These are phyloP conservation scores for Colletotrichum eleusines DNA, from an alignment of 2,329 filamentous ascomycete genomes.

Conservation along the genomic window DNA sequence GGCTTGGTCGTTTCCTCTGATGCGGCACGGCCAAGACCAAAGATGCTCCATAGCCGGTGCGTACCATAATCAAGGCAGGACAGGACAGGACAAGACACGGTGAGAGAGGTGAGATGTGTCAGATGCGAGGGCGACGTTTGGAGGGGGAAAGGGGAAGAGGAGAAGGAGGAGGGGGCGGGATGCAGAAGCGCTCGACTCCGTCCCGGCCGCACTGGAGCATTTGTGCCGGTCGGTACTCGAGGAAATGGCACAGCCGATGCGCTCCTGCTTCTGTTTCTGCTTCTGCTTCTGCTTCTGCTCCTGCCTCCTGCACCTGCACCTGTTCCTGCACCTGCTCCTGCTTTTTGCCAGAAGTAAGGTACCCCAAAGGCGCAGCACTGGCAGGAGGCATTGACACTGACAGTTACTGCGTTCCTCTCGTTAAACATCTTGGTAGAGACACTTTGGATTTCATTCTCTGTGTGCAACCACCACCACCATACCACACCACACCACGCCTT, in stretches of 20 bases:
- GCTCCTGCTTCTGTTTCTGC: not conserved
- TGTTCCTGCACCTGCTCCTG: not conserved
- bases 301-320: too few relatives aligned
- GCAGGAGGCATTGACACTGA: not conserved
- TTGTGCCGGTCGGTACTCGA: conserved; percentile 30
- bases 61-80: not conserved
- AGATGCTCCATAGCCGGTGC: not conserved
- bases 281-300: too few relatives aligned
- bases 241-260: not conserved
- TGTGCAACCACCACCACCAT: not conserved
- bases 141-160: not conserved
- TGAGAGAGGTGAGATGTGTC: not conserved
- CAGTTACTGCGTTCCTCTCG: not conserved
- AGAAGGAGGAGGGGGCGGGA: conserved; percentile 8
- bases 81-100: not conserved
- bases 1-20: conserved; percentile 14
- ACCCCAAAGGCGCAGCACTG: not conserved
- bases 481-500: not conserved
- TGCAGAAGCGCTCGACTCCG: conserved; percentile 1
- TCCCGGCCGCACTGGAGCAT: conserved; percentile 20
- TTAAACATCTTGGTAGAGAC: not conserved
- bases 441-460: conserved; percentile 1
- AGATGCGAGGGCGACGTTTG: not conserved
- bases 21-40: not conserved
- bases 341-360: not conserved